Base-by-base conservation (phyloP, 2,329 filamentous ascomycete genomes). In the Parafenestella ontariensis region DNA sequence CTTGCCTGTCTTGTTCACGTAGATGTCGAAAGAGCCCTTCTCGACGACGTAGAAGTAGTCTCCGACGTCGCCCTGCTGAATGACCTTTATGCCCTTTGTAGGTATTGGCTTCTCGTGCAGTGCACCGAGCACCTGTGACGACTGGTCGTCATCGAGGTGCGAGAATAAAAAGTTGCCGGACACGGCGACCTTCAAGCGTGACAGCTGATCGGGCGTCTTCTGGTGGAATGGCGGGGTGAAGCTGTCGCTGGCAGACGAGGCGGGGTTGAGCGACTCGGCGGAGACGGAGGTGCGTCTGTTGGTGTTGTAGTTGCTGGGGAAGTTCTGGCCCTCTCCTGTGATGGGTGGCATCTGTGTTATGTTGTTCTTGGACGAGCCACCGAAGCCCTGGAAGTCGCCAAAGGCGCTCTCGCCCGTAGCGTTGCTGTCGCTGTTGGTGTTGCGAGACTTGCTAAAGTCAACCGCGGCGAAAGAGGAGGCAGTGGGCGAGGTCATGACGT, bases 31-130 rank as follows among this genome's bases (percentile, higher is more conserved):
- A 20, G 83, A 83, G 36, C 95, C 95, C 61, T 89, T 90, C 76
- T 99, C 95, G 17, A 98, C 92, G 23, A 99, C 88, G 76, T 99
- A 99, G 79, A 99, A 99, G 81, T 90, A 98, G 77, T 99, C 95
- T 39, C 95, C 95, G 0, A 93, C 89, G 70, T 98, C 95, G 50
- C 95, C 95, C 80, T 99, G 95, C 45, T 88, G 89, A 64, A 99
- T 98, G 54, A 99, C 92, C 84, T 96, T 84, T 73, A 88, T 88
- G 62, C 87, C 94, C 79, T 95, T 96, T 59, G 92, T 91, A 1
- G 95, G 95, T 68, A 98, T 96, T 6, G 91, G 90, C 77, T 98
- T 98, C 79, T 99, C 95, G 56, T 96, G 88, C 64, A 99, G 81
- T 3, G 95, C 95, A 45, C 92, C 91, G 11, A 99, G 83, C 40